Percentiles rank a stretch among this genome's conserved stretches.
phyloP scores from a whole-genome alignment of 768 basidiomycete species.

The Cytidiella melzeri region DNA sequence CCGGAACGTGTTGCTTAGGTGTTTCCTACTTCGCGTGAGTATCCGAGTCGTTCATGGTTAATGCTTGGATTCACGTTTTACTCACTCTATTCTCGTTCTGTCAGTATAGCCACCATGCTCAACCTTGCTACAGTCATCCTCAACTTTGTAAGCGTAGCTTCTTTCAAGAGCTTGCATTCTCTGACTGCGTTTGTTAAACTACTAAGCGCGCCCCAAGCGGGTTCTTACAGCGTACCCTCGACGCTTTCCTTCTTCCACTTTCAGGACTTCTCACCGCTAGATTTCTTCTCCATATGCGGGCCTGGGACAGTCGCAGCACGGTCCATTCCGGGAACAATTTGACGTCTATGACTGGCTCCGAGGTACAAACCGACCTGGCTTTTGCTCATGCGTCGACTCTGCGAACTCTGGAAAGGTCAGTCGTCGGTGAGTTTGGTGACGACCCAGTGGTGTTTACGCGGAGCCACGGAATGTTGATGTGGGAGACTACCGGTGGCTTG shows the following conservation, averaged over 20 bases:
- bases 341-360: too few relatives aligned
- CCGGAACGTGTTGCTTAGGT: too few relatives aligned
- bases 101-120: slow-evolving; percentile 4
- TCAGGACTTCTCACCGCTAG: slow-evolving; percentile 15
- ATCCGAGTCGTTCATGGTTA: too few relatives aligned
- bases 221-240: slow-evolving; percentile 12
- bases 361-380: too few relatives aligned
- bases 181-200: too few relatives aligned
- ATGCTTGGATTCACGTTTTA: too few relatives aligned
- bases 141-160: slow-evolving; percentile 12
- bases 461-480: too few relatives aligned
- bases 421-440: slow-evolving; percentile 5
- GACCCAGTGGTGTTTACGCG: slow-evolving; percentile 9
- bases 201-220: slow-evolving; percentile 1
- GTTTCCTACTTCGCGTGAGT: not conserved
- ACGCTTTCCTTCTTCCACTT: slow-evolving; percentile 13
- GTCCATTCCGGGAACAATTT: too few relatives aligned
- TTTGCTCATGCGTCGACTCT: not conserved
- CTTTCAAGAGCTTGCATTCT: too few relatives aligned
- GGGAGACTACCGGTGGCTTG: too few relatives aligned
- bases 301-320: not conserved
- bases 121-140: slow-evolving; percentile 12
- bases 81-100: not conserved
- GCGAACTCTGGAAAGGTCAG: not conserved
- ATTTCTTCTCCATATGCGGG: slow-evolving; percentile 13